Evolutionary conservation across 352 stramenopile species (phyloP), one percentile per base, ranked within the genome.

Genomic region (Pythium brassicae): DNA sequence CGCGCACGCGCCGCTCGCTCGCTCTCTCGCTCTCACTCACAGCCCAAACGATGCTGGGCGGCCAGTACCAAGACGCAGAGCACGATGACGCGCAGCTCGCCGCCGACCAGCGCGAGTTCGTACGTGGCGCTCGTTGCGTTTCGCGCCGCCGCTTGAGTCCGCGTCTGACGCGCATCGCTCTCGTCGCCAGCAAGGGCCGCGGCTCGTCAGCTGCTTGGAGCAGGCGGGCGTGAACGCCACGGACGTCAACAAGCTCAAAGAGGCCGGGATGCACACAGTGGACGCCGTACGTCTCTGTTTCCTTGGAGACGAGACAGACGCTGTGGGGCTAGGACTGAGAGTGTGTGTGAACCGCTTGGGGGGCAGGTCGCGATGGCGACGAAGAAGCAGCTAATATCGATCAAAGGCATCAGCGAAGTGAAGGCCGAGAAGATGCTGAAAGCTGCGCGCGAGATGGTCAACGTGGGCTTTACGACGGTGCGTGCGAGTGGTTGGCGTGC

Each of bases 401-500:
- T 99, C 53, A 99, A 99, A 57, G 97, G 97, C 20, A 99, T 99
- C 59, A 99, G 94, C 39, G 97, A 99, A 76, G 94, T 97, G 43
- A 99, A 99, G 63, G 97, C 98, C 2, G 71, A 97, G 12, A 99
- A 99, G 66, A 94, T 99, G 57, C 97, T 99, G 61, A 97, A 99
- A 53, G 92, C 97, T 17, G 92, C 94, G 15, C 92, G 98, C 42
- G 92, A 98, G 48, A 92, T 99, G 71, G 94, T 99, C 34, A 97
- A 97, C 12, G 94, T 99, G 62, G 97, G 98, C 62, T 99, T 99
- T 68, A 98, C 95, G n/a, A 99, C 97, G 53, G 97, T 98, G 43
- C n/a, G 75, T 27, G n/a, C n/a, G n/a, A n/a, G n/a, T n/a, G n/a
- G n/a, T n/a, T n/a, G n/a, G n/a, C n/a, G n/a, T n/a, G n/a, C n/a